A percentile compares a stretch with the other conserved stretches of the same genome.
Conservation (phyloP, 148 eudicot genomes). For the Camellia granthamiana region DNA sequence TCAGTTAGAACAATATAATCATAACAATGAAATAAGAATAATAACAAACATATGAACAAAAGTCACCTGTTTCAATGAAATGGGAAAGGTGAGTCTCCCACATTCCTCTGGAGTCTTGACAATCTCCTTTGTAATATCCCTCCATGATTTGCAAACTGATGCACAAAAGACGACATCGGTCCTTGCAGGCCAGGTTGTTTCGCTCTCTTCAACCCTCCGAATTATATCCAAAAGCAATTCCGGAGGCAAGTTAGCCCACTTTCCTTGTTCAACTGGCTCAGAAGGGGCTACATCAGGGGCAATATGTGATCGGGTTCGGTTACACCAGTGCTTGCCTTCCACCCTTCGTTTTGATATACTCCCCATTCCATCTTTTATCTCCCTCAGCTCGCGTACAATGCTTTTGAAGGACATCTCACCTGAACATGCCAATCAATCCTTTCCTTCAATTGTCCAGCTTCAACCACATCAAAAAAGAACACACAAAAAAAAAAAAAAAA, state of each 20-base stretch:
- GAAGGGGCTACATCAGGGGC: constrained; percentile 67
- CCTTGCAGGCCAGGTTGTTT: constrained; percentile 89
- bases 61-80: constrained; percentile 85
- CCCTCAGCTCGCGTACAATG: constrained; percentile 68
- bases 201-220: constrained; percentile 75
- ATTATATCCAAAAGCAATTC: constrained; percentile 89
- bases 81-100: constrained; percentile 88
- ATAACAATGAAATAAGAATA: not conserved
- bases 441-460: not conserved
- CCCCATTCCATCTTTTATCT: constrained; percentile 76
- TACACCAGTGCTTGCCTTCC: constrained; percentile 74
- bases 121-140: constrained; percentile 84
- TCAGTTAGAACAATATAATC: constrained; percentile 2
- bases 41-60: not conserved
- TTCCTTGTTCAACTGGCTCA: constrained; percentile 62
- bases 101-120: constrained; percentile 90
- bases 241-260: constrained; percentile 90
- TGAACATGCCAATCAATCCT: constrained; percentile 7
- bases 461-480: not conserved
- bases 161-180: constrained; percentile 74
- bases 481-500: no score
- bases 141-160: constrained; percentile 89
- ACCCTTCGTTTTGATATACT: constrained; percentile 59
- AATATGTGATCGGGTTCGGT: constrained; percentile 67
- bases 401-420: constrained; percentile 70